A percentile compares a stretch with the other conserved stretches of the same genome.
Evolutionary conservation across 2,329 filamentous ascomycete species (phyloP).

Genomic region (Daldinia eschscholtzii): DNA sequence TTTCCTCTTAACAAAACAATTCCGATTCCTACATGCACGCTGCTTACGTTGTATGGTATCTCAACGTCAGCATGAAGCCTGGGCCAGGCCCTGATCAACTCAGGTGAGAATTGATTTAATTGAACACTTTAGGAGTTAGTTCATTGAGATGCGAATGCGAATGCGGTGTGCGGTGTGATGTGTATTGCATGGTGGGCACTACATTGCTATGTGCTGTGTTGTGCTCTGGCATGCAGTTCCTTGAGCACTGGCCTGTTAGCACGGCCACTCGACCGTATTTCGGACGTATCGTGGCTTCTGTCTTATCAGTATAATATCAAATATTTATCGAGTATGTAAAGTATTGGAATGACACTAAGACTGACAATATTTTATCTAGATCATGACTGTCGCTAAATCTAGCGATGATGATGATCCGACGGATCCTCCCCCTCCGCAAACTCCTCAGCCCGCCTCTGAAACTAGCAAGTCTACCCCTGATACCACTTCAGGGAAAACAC

Average conservation of each 20-base stretch:
- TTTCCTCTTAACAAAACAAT: constrained; percentile 20
- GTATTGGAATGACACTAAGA: constrained; percentile 44
- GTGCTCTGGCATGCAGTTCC: constrained; percentile 37
- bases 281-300: constrained; percentile 26
- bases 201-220: constrained; percentile 16
- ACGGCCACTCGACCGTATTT: constrained; percentile 22
- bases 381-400: constrained; percentile 51
- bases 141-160: constrained; percentile 22
- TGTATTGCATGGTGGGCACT: constrained; percentile 13
- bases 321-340: constrained; percentile 12
- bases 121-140: constrained; percentile 9
- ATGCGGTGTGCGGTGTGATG: constrained; percentile 16
- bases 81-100: constrained; percentile 42
- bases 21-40: constrained; percentile 30
- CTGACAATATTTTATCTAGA: constrained; percentile 43
- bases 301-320: constrained; percentile 29
- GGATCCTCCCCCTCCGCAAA: constrained; percentile 45
- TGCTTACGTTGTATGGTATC: constrained; percentile 33
- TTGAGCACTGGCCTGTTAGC: constrained; percentile 38
- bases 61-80: constrained; percentile 42
- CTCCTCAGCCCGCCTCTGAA: constrained; percentile 19
- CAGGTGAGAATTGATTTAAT: constrained; percentile 41
- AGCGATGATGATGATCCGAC: constrained; percentile 51
- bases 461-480: constrained; percentile 41
- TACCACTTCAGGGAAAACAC: constrained; percentile 34